Conservation (phyloP, 169 alveolate species). For the Hepatocystis sp. region DNA sequence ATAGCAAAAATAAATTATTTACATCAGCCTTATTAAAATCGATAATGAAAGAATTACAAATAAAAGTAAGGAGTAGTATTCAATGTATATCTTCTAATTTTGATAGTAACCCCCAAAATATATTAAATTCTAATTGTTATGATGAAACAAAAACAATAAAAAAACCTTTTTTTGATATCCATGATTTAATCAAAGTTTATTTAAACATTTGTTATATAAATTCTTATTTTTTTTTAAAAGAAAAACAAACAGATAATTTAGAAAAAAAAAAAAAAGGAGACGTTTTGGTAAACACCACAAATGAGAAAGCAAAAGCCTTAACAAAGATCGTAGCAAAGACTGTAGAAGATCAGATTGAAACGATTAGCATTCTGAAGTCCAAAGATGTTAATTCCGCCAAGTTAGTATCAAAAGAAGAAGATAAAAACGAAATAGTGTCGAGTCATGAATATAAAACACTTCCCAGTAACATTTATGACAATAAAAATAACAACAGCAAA, state of each 20-base stretch:
- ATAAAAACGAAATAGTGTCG: no score
- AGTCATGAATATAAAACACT: no score
- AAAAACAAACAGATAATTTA: conserved; percentile 15
- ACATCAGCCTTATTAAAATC: conserved; percentile 5
- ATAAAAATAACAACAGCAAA: no score
- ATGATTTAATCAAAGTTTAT: conserved; percentile 65
- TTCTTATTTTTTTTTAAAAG: conserved; percentile 62
- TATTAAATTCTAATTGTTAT: conserved; percentile 51
- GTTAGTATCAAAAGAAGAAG: no score
- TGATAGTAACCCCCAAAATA: conserved; percentile 45
- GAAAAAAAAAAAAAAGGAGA: not conserved
- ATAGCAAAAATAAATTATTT: conserved; percentile 55
- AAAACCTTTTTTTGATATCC: conserved; percentile 70
- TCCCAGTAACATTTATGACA: no score
- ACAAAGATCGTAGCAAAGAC: no score
- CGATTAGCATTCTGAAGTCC: no score
- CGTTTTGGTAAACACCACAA: not conserved
- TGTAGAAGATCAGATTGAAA: no score
- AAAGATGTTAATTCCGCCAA: no score
- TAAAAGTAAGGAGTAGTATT: conserved; percentile 33
- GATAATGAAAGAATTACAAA: conserved; percentile 38
- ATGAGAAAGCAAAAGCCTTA: not conserved
- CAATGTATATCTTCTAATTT: conserved; percentile 34
- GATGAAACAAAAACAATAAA: conserved; percentile 4
- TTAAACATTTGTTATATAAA: conserved; percentile 62